Evolutionary conservation across 1,284 basidiomycete species (phyloP).

Genomic region (Dichomitus squalens): DNA sequence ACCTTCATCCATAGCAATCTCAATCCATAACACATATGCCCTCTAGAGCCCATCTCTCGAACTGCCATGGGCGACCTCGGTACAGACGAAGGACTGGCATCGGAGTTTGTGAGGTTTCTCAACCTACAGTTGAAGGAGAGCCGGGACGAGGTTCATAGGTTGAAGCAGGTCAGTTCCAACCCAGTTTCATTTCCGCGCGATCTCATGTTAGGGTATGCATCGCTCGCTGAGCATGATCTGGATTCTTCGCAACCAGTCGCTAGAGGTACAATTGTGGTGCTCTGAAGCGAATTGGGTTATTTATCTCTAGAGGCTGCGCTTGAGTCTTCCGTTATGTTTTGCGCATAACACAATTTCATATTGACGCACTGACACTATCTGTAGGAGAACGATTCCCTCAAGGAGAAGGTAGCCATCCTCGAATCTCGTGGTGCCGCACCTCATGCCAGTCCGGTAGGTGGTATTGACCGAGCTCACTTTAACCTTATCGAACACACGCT

Average conservation of each 20-base stretch:
- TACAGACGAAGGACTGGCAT: background rate
- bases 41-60: background rate
- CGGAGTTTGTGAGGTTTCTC: constrained; percentile 18
- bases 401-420: background rate
- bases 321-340: too few relatives aligned
- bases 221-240: too few relatives aligned
- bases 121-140: constrained; percentile 14
- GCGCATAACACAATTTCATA: too few relatives aligned
- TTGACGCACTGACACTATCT: background rate
- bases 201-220: too few relatives aligned
- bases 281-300: too few relatives aligned
- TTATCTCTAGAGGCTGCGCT: too few relatives aligned
- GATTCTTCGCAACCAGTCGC: background rate
- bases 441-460: too few relatives aligned
- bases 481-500: too few relatives aligned
- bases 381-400: constrained; percentile 1
- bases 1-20: background rate
- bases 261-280: too few relatives aligned
- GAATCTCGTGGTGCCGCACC: background rate
- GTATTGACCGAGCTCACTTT: too few relatives aligned
- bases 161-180: constrained; percentile 4
- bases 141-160: constrained; percentile 6
- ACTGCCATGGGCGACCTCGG: constrained; percentile 5
- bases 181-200: background rate
- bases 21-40: background rate